These are phyloP conservation scores for Fusarium irregulare DNA, from an alignment of 2,329 filamentous ascomycete genomes.

Conservation along the genomic window DNA sequence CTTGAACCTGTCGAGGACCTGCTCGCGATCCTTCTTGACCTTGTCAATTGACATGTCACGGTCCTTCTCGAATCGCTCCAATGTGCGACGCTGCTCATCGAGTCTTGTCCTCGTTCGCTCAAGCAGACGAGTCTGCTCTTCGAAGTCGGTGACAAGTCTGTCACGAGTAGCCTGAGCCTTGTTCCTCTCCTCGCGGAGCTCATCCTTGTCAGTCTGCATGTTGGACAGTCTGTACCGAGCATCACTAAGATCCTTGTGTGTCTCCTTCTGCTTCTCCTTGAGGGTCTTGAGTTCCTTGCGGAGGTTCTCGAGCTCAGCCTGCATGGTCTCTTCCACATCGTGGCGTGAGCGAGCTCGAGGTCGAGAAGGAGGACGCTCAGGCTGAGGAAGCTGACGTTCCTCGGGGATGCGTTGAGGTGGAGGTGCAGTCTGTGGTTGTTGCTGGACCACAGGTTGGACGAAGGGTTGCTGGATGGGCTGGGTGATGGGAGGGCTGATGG, in stretches of 20 bases:
- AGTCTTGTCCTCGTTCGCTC: slow-evolving; percentile 33
- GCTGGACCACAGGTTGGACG: slow-evolving; percentile 21
- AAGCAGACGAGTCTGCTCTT: slow-evolving; percentile 31
- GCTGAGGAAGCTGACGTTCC: slow-evolving; percentile 28
- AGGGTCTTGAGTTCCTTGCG: slow-evolving; percentile 37
- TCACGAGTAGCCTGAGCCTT: slow-evolving; percentile 40
- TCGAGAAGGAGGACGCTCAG: slow-evolving; percentile 27
- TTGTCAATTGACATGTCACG: slow-evolving; percentile 35
- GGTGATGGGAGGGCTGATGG: slow-evolving; percentile 24
- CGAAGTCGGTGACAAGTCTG: slow-evolving; percentile 34
- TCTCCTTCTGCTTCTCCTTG: slow-evolving; percentile 40
- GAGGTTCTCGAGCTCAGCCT: slow-evolving; percentile 40
- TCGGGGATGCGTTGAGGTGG: slow-evolving; percentile 31
- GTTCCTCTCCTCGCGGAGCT: slow-evolving; percentile 42
- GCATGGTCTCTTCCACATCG: slow-evolving; percentile 38
- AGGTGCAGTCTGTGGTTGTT: slow-evolving; percentile 23
- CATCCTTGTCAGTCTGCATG: slow-evolving; percentile 44
- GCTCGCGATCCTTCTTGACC: slow-evolving; percentile 38
- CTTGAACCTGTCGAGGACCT: slow-evolving; percentile 26
- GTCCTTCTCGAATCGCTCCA: slow-evolving; percentile 38
- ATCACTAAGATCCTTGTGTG: slow-evolving; percentile 40
- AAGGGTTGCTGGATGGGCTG: slow-evolving; percentile 33
- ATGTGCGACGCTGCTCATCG: slow-evolving; percentile 36
- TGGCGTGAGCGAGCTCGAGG: slow-evolving; percentile 37
- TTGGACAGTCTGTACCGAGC: slow-evolving; percentile 39